Base-by-base conservation (phyloP, 2,329 filamentous ascomycete genomes). In the Fusarium sp. region DNA sequence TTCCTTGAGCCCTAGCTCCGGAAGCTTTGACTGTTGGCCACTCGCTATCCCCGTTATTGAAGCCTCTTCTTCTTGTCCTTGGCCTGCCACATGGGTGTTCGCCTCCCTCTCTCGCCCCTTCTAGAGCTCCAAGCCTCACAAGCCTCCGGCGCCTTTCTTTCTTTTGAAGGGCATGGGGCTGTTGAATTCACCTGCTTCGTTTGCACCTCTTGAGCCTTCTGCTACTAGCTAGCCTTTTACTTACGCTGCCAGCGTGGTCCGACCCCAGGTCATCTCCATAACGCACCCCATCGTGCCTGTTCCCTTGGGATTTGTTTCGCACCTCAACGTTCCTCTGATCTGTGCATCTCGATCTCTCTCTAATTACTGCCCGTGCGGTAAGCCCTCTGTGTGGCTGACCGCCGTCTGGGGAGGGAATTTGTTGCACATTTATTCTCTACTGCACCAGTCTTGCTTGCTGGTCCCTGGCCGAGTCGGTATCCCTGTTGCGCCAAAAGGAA, bases 1-100 rank as follows among this genome's bases (percentile, higher is more conserved):
- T 70, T 70, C 64, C 66, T 60, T 63, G 73, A 77, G 71, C 74
- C 76, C 76, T 77, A 76, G 68, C 66, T 76, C 64, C 62, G 58
- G 59, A 73, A 73, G 68, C 66, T 74, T 69, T 62, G 76, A 72
- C 73, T 68, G 59, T 75, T 73, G 73, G 66, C 74, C 74, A 73
- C 69, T 76, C 74, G 60, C 67, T 70, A 61, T 74, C 65, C 63
- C 63, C 64, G 59, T 69, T 67, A 63, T 74, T 63, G 63, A 69
- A 72, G 69, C 71, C 67, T 76, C 65, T 74, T 52, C 47, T 75
- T 69, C 65, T 60, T 69, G 54, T 68, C 65, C 68, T 76, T 70
- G 58, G 52, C 61, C 58, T 66, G 64, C 52, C 52, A 61, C 56
- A 70, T 68, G 33, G 60, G 65, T 35, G 52, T 70, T 77, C 62